Evolutionary conservation across 352 stramenopile species (phyloP).

Genomic region (Phytophthora niederhauseri): DNA sequence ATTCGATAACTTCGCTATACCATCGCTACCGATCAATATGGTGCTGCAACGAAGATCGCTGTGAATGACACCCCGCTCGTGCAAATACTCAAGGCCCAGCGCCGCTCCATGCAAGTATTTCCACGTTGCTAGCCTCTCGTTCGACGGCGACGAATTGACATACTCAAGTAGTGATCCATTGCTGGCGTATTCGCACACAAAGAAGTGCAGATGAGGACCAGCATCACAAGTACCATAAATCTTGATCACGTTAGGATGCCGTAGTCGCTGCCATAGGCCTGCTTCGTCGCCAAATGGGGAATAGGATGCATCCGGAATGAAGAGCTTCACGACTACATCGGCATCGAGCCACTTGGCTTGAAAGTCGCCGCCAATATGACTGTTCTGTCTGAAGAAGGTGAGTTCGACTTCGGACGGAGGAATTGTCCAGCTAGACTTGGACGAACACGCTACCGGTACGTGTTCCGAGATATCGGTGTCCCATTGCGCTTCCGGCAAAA

Average conservation of each 20-base stretch:
- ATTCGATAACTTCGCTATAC: constrained; percentile 26
- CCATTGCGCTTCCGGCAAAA: too few species aligned
- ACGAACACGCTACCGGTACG: neutral
- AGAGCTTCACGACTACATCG: neutral
- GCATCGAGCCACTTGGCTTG: too few species aligned
- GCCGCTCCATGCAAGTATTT: constrained; percentile 4
- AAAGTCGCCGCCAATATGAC: too few species aligned
- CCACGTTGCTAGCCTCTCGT: neutral
- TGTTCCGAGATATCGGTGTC: neutral
- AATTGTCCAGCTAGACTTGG: neutral
- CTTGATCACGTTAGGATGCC: constrained; percentile 3
- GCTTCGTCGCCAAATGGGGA: neutral
- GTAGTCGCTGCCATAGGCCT: neutral
- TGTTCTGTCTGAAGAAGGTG: neutral
- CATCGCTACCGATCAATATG: constrained; percentile 30
- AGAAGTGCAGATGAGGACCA: constrained; percentile 3
- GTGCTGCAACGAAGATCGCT: constrained; percentile 36
- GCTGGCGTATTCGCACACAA: constrained; percentile 16
- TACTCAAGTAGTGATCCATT: constrained; percentile 8
- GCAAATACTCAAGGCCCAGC: constrained; percentile 8
- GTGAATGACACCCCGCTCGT: constrained; percentile 19
- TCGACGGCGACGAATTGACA: too few species aligned
- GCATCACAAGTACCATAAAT: constrained; percentile 6
- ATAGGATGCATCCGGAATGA: neutral
- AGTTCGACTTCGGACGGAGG: neutral